phyloP scores from a whole-genome alignment of 139 green algal species.

The Deuterostichococcus epilithicus region DNA sequence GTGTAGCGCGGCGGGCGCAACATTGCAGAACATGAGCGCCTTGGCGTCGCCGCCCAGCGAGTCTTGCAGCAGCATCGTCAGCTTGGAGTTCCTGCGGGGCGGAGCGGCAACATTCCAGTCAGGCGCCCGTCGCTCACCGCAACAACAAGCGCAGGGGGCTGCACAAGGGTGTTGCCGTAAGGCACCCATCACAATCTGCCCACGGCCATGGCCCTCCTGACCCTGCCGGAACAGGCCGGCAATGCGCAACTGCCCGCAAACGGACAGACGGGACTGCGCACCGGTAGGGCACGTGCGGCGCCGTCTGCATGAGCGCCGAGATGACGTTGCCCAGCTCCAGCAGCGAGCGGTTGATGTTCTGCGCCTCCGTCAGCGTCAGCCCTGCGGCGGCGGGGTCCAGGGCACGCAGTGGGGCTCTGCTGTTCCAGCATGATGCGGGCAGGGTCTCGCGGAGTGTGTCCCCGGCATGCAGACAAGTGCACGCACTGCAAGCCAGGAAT shows the following conservation, averaged over 20 bases:
- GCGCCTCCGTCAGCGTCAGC: conserved; percentile 66
- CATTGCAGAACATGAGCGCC: conserved; percentile 33
- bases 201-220: no score
- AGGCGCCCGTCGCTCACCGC: no score
- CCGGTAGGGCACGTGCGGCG: conserved; percentile 55
- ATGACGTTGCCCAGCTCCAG: conserved; percentile 66
- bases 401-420: no score
- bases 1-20: conserved; percentile 43
- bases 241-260: neutral
- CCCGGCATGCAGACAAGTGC: no score
- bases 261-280: neutral
- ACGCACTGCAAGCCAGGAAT: no score
- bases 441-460: no score
- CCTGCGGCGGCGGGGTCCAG: neutral
- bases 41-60: conserved; percentile 56
- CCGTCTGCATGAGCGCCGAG: conserved; percentile 55
- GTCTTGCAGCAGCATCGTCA: conserved; percentile 95
- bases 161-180: no score
- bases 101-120: no score
- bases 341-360: conserved; percentile 79
- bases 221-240: no score
- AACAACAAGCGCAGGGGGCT: no score
- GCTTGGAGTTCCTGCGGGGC: conserved; percentile 70
- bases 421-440: no score
- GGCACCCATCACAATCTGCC: no score